Base-by-base conservation (phyloP, 2,329 filamentous ascomycete species). In the Diaporthe longicolla region DNA sequence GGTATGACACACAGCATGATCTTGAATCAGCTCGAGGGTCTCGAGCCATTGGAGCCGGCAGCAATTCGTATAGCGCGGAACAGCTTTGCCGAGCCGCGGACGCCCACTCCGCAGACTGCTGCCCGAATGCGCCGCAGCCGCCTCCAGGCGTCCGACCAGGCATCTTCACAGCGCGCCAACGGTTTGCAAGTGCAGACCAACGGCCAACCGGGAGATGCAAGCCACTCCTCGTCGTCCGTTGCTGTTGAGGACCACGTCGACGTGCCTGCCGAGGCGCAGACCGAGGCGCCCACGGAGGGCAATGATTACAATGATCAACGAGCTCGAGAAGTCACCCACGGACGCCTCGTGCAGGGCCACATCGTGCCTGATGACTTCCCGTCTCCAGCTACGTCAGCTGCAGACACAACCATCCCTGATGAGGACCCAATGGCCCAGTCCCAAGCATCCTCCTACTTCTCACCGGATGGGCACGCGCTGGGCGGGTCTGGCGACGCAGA, bases 361-460 rank as follows among this genome's bases (percentile, higher is more conserved):
- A 93, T 99, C 77, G 97, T 99, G 15, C 94, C 97, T 76, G 97
- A 98, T 81, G 93, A 98, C 81, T 96, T 95, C 80, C 93, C 93
- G 2, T 97, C 95, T 1, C 93, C 95, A 21, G 87, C 89, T 61
- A 87, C 90, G 76, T 96, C 93, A 26, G 91, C 91, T 11, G 89
- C 91, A n/a, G 90, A 90, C 73, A 92, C 91, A 9, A 92, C 88
- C 75, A 85, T 90, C 24, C 87, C 87, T 1, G 90, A 93, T n/a
- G 92, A 95, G 5, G 94, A 98, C 77, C 91, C 93, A 19, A 98
- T 98, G 95, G 82, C 85, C 43, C 90, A 94, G 84, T 94, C 94
- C 35, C 89, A 91, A 81, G 91, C 95, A 24, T 98, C 97, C 0
- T 95, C 92, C 11, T 92, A 93, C 75, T 97, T 97, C 57, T 93